Evolutionary conservation across 495 filamentous ascomycete genomes (phyloP).

Genomic region (Trichocladium uniseriatum): DNA sequence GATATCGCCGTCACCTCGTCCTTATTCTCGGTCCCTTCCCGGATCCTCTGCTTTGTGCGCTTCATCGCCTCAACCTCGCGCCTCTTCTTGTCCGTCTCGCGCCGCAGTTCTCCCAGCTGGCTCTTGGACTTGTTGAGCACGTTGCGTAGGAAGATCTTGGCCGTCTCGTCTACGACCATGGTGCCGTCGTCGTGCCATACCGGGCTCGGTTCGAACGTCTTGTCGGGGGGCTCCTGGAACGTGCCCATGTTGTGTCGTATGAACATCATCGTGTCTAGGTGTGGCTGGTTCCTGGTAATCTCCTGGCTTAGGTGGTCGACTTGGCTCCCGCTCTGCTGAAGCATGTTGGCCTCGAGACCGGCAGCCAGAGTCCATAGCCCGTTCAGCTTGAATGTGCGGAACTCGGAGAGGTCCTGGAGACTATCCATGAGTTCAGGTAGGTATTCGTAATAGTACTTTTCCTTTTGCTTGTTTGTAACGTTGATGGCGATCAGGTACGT

Average conservation of each 20-base stretch:
- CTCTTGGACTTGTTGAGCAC: slow-evolving; percentile 81
- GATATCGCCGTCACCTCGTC: slow-evolving; percentile 73
- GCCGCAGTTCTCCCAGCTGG: slow-evolving; percentile 65
- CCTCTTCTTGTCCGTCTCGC: slow-evolving; percentile 73
- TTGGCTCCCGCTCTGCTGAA: slow-evolving; percentile 61
- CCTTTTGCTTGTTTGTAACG: slow-evolving; percentile 92
- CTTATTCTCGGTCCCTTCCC: slow-evolving; percentile 72
- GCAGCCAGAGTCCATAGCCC: slow-evolving; percentile 71
- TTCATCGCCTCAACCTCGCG: slow-evolving; percentile 71
- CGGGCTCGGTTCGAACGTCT: slow-evolving; percentile 87
- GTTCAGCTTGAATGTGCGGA: slow-evolving; percentile 73
- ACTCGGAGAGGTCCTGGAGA: slow-evolving; percentile 83
- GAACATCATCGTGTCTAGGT: slow-evolving; percentile 95
- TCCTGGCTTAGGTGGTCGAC: slow-evolving; percentile 63
- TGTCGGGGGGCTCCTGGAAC: slow-evolving; percentile 73
- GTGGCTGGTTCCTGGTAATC: slow-evolving; percentile 79
- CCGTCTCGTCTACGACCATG: slow-evolving; percentile 72
- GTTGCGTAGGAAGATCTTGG: slow-evolving; percentile 87
- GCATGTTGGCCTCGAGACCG: slow-evolving; percentile 63
- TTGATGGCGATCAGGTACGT: slow-evolving; percentile 92
- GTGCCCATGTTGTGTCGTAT: slow-evolving; percentile 75
- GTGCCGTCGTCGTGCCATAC: slow-evolving; percentile 91
- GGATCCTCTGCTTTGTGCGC: slow-evolving; percentile 60
- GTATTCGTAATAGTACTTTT: slow-evolving; percentile 94
- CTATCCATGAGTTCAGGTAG: slow-evolving; percentile 90